Base-by-base conservation (phyloP, 75 land plant genomes). In the Gnetum montanum region DNA sequence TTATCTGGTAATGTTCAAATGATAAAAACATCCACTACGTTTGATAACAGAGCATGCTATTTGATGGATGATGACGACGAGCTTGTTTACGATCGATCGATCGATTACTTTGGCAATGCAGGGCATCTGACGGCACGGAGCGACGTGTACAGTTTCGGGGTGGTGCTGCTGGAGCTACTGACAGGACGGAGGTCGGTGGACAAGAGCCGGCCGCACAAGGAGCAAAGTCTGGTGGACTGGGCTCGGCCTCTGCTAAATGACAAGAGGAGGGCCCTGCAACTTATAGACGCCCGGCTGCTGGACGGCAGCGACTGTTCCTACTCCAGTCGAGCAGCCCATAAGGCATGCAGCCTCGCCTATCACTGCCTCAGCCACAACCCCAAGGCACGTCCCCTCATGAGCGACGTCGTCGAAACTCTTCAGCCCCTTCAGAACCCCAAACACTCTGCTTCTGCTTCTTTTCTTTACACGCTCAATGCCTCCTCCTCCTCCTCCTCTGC, bases 91-190 rank as follows among this genome's bases (percentile, higher is more conserved):
- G n/a, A n/a, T n/a, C n/a, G n/a, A n/a, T n/a, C n/a, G n/a, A n/a
- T n/a, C n/a, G n/a, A n/a, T n/a, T n/a, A n/a, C n/a, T n/a, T n/a
- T n/a, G n/a, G n/a, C n/a, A n/a, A n/a, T n/a, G n/a, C 83, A 75
- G 86, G 86, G 13, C 86, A 83, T 50, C 65, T 83, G 57, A 83
- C 86, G 34, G 83, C 83, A 13, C 79, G 77, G 57, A 83, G 86
- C 54, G 86, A 83, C 68, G 86, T 83, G 11, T 83, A 78, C 62
- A 83, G 86, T 71, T 83, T 83, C 60, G 86, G 86, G 15, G 83
- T 83, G 20, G 86, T 83, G 24, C 70, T 83, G 40, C 54, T 83
- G 44, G 86, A 83, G 64, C 61, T 83, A 19, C 65, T 83, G 57
- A 83, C 86, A 18, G 86, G 86, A 41, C 71, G 86, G n/a, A 66